phyloP scores from a whole-genome alignment of 2,329 filamentous ascomycete genomes.

The Cladophialophora chaetospira region DNA sequence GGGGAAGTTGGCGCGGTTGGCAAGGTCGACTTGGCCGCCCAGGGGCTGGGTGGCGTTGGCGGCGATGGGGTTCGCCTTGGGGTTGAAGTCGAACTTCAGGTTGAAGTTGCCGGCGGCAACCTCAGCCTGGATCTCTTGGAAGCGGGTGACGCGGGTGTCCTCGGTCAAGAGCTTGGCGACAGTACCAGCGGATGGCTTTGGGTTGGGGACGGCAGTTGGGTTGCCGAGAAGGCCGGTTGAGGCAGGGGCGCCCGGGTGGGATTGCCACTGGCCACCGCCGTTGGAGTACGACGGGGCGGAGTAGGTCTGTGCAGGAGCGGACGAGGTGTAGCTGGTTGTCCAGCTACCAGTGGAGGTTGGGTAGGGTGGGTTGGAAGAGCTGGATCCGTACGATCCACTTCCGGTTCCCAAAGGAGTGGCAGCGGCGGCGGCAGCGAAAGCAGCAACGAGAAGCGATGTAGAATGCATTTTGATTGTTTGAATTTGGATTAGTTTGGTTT shows the following conservation, averaged over 20 bases:
- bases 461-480: conserved; percentile 26
- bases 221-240: conserved; percentile 16
- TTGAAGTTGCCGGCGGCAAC: conserved; percentile 24
- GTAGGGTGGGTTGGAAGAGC: conserved; percentile 1
- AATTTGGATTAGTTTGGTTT: conserved; percentile 1
- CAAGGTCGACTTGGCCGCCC: conserved; percentile 36
- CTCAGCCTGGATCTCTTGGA: conserved; percentile 27
- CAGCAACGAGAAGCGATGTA: conserved; percentile 26
- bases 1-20: conserved; percentile 33
- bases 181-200: conserved; percentile 30
- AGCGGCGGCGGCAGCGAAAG: conserved; percentile 23
- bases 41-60: conserved; percentile 23
- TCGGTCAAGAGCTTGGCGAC: conserved; percentile 32
- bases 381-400: background rate
- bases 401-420: conserved; percentile 24
- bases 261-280: too few species aligned
- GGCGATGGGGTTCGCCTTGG: conserved; percentile 28
- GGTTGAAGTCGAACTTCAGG: conserved; percentile 36
- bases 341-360: conserved; percentile 1
- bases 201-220: conserved; percentile 14
- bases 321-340: conserved; percentile 15
- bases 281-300: background rate
- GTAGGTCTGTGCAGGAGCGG: too few species aligned
- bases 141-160: conserved; percentile 26
- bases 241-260: too few species aligned